These are phyloP conservation scores for Rhytidhysteron rufulum DNA, from an alignment of 2,329 filamentous ascomycete species.

Conservation along the genomic window DNA sequence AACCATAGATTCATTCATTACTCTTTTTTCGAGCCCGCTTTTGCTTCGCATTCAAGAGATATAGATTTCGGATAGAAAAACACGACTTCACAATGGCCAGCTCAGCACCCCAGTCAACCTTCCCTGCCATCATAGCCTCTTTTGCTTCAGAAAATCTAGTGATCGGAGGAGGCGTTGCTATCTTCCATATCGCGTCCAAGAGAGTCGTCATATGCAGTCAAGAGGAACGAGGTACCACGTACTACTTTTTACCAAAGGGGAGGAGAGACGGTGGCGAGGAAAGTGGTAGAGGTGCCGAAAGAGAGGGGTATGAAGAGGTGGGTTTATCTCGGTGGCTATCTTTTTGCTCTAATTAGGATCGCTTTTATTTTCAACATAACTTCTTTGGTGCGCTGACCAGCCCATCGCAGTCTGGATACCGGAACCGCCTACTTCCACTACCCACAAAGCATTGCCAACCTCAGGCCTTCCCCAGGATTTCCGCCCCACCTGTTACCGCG, in stretches of 20 bases:
- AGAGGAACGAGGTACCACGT: constrained; percentile 27
- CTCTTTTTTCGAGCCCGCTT: too few relatives aligned
- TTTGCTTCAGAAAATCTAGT: constrained; percentile 26
- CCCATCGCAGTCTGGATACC: constrained; percentile 41
- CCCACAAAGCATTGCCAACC: constrained; percentile 44
- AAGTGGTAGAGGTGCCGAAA: constrained; percentile 39
- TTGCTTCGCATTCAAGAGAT: too few relatives aligned
- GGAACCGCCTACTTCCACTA: constrained; percentile 47
- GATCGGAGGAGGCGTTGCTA: constrained; percentile 44
- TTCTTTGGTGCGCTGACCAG: too few relatives aligned
- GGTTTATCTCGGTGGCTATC: constrained; percentile 2
- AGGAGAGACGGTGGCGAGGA: constrained; percentile 46
- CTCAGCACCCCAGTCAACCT: constrained; percentile 2
- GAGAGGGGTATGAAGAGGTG: constrained; percentile 50
- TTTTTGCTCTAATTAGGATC: too few relatives aligned
- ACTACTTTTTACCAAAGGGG: constrained; percentile 50
- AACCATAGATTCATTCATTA: too few relatives aligned
- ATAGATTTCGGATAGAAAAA: too few relatives aligned
- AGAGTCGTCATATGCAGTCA: constrained; percentile 49
- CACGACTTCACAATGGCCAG: background rate
- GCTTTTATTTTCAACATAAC: background rate
- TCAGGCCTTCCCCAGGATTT: constrained; percentile 28
- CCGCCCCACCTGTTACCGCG: constrained; percentile 25
- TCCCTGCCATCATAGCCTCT: constrained; percentile 19
- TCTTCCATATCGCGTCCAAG: constrained; percentile 46